Percentiles rank a stretch among this genome's conserved stretches.
Conservation (phyloP, 2,329 filamentous ascomycete genomes). For the Bipolaris zeicola region DNA sequence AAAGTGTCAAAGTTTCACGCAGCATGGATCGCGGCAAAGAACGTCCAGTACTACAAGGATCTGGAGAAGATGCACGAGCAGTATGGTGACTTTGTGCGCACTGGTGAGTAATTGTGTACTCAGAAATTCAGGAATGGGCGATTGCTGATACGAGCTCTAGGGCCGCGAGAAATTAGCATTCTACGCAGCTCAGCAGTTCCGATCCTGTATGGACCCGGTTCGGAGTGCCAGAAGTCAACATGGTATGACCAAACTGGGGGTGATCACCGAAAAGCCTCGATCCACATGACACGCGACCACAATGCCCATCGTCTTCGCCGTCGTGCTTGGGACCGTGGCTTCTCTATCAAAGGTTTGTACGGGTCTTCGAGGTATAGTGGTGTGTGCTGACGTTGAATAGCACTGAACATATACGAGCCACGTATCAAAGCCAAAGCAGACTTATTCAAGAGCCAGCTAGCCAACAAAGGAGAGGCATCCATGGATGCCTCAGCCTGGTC, state of each 20-base stretch:
- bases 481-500: constrained; percentile 34
- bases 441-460: constrained; percentile 24
- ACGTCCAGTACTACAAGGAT: constrained; percentile 38
- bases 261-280: constrained; percentile 26
- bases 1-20: constrained; percentile 38
- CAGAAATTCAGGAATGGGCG: not conserved
- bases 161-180: constrained; percentile 33
- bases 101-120: constrained; percentile 25
- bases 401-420: constrained; percentile 31
- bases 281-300: constrained; percentile 32
- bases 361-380: not conserved
- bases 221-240: constrained; percentile 32
- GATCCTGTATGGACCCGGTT: constrained; percentile 29
- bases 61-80: constrained; percentile 34
- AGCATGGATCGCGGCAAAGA: constrained; percentile 30
- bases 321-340: constrained; percentile 37
- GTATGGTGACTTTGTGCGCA: constrained; percentile 46
- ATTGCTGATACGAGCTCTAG: constrained; percentile 9
- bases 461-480: constrained; percentile 14
- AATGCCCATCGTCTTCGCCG: constrained; percentile 28
- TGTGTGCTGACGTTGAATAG: constrained; percentile 14
- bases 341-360: constrained; percentile 31
- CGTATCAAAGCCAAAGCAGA: constrained; percentile 34
- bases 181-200: constrained; percentile 26
- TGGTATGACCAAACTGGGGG: constrained; percentile 35